phyloP scores from a whole-genome alignment of 1,284 basidiomycete species.

The Entoloma clypeatum region DNA sequence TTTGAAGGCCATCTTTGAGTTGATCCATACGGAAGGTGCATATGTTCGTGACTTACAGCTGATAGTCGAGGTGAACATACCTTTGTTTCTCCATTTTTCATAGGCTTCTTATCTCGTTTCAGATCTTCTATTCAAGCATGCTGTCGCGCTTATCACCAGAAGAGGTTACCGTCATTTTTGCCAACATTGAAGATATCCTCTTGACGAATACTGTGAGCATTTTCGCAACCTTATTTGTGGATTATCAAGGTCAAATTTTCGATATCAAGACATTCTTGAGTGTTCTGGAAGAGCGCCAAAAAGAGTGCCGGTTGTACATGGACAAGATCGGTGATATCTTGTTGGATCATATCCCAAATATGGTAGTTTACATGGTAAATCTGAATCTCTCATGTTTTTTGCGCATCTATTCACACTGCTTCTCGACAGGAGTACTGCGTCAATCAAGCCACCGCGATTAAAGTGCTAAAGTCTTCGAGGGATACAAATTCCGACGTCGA shows the following conservation, averaged over 20 bases:
- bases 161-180: conserved; percentile 82
- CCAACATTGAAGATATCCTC: conserved; percentile 89
- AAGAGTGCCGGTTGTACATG: conserved; percentile 85
- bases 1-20: conserved; percentile 78
- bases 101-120: conserved; percentile 2
- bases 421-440: conserved; percentile 80
- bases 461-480: conserved; percentile 74
- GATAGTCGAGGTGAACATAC: conserved; percentile 68
- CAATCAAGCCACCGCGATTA: conserved; percentile 81
- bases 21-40: conserved; percentile 82
- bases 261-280: conserved; percentile 72
- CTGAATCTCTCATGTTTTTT: conserved; percentile 10
- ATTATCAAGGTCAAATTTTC: too few species aligned
- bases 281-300: conserved; percentile 86
- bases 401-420: neutral
- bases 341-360: conserved; percentile 66
- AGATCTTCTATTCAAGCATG: conserved; percentile 80
- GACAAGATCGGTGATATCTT: conserved; percentile 87
- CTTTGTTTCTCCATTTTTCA: neutral
- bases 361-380: conserved; percentile 76
- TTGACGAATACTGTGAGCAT: conserved; percentile 79
- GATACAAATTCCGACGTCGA: conserved; percentile 65
- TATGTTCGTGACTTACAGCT: conserved; percentile 90
- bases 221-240: too few species aligned
- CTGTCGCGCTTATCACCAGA: conserved; percentile 73